phyloP scores from a whole-genome alignment of 129 eudicot species.

The Silybum marianum region DNA sequence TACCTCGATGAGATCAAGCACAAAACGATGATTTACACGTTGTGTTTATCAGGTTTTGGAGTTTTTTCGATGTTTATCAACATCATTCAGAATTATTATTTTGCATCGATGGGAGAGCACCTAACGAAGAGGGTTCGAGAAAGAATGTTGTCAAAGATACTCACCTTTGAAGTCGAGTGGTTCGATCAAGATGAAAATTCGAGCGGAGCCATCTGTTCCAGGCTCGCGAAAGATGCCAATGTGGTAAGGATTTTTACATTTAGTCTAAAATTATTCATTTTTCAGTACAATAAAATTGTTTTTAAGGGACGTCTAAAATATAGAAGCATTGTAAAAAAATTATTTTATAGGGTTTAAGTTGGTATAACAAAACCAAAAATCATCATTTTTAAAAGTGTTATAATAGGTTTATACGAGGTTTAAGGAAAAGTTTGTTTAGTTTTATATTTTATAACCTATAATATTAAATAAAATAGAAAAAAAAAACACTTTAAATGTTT shows the following conservation, averaged over 20 bases:
- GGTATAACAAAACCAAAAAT: too few relatives aligned
- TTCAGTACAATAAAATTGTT: not conserved
- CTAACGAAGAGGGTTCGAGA: conserved; percentile 71
- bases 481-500: too few relatives aligned
- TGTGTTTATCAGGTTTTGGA: conserved; percentile 56
- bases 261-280: too few relatives aligned
- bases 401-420: too few relatives aligned
- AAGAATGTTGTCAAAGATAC: conserved; percentile 64
- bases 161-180: conserved; percentile 78
- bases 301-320: too few relatives aligned
- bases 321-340: too few relatives aligned
- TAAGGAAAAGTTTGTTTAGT: too few relatives aligned
- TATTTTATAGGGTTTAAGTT: too few relatives aligned
- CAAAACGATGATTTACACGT: conserved; percentile 47
- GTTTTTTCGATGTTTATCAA: conserved; percentile 48
- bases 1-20: conserved; percentile 43
- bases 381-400: too few relatives aligned
- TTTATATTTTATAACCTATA: too few relatives aligned
- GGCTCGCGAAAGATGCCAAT: conserved; percentile 76
- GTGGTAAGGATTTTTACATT: conserved; percentile 41
- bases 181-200: conserved; percentile 66
- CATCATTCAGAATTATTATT: conserved; percentile 58
- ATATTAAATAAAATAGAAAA: too few relatives aligned
- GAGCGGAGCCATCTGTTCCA: conserved; percentile 65
- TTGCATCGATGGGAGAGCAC: conserved; percentile 73